A percentile compares a stretch with the other conserved stretches of the same genome.
Conservation (phyloP, 805 yeast species). For the Starmerella sirachaensis region DNA sequence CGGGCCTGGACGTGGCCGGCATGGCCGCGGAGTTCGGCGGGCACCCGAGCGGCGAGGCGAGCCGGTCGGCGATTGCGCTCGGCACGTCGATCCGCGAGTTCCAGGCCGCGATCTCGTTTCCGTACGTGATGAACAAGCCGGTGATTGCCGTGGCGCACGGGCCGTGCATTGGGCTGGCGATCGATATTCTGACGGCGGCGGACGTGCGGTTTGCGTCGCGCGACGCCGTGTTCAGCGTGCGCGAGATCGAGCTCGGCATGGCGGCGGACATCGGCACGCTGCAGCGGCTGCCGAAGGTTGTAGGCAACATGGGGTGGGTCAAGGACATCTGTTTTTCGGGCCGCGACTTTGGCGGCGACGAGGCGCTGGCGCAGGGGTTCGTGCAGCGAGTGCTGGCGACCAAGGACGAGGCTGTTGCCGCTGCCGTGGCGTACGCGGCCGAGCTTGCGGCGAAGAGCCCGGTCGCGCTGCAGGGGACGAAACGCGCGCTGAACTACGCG, state of each 20-base stretch:
- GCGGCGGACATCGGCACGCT: constrained; percentile 71
- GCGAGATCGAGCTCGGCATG: constrained; percentile 62
- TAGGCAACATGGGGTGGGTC: constrained; percentile 45
- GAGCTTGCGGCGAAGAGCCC: constrained; percentile 37
- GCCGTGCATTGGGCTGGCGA: constrained; percentile 48
- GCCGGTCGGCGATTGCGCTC: constrained; percentile 26
- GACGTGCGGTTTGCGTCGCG: constrained; percentile 45
- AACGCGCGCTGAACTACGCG: constrained; percentile 39
- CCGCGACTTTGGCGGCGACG: constrained; percentile 40
- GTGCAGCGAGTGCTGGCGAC: constrained; percentile 36
- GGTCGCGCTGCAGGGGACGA: constrained; percentile 58
- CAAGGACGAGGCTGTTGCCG: constrained; percentile 38
- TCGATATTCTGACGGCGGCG: constrained; percentile 51
- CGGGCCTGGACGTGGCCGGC: constrained; percentile 50
- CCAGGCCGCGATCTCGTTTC: constrained; percentile 40
- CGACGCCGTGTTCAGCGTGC: constrained; percentile 44
- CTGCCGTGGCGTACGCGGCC: constrained; percentile 40
- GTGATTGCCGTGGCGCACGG: constrained; percentile 62
- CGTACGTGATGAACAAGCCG: constrained; percentile 31
- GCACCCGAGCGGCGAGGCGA: constrained; percentile 20
- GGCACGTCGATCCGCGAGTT: constrained; percentile 40
- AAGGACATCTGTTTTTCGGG: constrained; percentile 55
- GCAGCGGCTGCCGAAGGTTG: constrained; percentile 48
- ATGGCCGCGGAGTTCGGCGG: constrained; percentile 17
- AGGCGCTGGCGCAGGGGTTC: constrained; percentile 46